Base-by-base conservation (phyloP, 1,139 yeast genomes). In the Meyerozyma sp. region DNA sequence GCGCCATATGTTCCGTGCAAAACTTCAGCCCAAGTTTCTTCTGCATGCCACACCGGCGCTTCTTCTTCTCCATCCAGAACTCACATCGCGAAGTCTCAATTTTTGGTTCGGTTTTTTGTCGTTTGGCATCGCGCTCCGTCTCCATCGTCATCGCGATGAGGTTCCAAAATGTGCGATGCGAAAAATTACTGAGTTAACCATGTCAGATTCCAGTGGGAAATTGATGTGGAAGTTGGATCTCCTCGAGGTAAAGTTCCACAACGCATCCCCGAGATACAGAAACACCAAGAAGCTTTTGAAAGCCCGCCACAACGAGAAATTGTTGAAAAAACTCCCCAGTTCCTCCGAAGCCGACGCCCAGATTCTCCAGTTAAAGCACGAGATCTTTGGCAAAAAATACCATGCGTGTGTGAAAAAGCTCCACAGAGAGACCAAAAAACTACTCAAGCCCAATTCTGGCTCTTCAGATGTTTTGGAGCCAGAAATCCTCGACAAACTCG, bases 1-100 rank as follows among this genome's bases (percentile, higher is more conserved):
- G 48, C 14, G 56, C 60, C 60, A 71, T 49, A 58, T 86, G 95
- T 52, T 84, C 85, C 4, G 85, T 78, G 58, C 95, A 86, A 55
- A 59, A 84, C 42, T 62, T 62, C 27, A 70, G 72, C 28, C 64
- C 75, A 13, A 66, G 60, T 46, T 76, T 73, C 36, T 85, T 66
- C 45, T 82, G 81, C 77, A 84, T 73, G 9, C 81, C 77, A 58
- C 95, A 86, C 42, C 62, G 63, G 44, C 85, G 61, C 32, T 70
- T 68, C 58, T 77, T 78, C 54, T 70, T 68, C n/a, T 58, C 62
- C 9, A 82, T 57, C 40, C 66, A 61, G 55, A 57, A 79, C 48
- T 68, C 69, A 57, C 87, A 81, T 54, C 70, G 72, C 26, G 52
- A n/a, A 16, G 8, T 18, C 8, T 32, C 36, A 8, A 8, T 16